Conservation (phyloP, 2,329 filamentous ascomycete genomes). For the Ceratocystis eucalypticola region DNA sequence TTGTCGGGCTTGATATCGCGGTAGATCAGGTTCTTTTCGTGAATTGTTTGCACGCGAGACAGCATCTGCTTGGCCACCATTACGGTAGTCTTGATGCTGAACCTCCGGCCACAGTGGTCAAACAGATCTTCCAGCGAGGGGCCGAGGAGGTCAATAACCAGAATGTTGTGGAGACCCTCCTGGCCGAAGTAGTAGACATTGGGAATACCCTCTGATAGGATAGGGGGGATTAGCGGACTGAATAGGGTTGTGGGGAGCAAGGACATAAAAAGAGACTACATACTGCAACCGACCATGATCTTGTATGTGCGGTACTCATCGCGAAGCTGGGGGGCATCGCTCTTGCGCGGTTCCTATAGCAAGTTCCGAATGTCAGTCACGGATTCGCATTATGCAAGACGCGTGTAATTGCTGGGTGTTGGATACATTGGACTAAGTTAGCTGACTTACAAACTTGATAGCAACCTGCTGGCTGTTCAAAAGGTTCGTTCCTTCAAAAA, state of each 20-base stretch:
- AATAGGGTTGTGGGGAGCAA: not conserved
- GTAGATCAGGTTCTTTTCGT: conserved; percentile 99
- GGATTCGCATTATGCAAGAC: not conserved
- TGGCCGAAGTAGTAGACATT: conserved; percentile 99
- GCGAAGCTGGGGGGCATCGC: conserved; percentile 90
- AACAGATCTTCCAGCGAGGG: conserved; percentile 94
- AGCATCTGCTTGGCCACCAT: conserved; percentile 99
- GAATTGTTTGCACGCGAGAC: conserved; percentile 81
- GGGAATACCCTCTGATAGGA: conserved; percentile 69
- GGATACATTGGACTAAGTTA: not conserved
- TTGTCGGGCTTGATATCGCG: conserved; percentile 99
- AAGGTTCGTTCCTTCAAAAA: conserved; percentile 96
- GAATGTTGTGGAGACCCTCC: conserved; percentile 95
- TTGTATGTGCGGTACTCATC: conserved; percentile 99
- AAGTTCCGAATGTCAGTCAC: not conserved
- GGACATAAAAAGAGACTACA: conserved; percentile 37
- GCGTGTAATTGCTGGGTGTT: no score
- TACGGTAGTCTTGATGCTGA: conserved; percentile 93
- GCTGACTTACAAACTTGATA: conserved; percentile 79
- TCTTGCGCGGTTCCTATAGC: conserved; percentile 91
- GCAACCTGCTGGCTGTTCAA: conserved; percentile 98
- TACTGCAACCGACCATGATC: conserved; percentile 96
- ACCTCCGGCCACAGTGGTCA: conserved; percentile 89
- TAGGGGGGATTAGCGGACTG: not conserved
- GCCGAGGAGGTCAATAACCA: conserved; percentile 91